Evolutionary conservation across 225 moss, liverwort and hornwort species (phyloP), one percentile per base, ranked within the genome.

Genomic region (Marchantia polymorpha): DNA sequence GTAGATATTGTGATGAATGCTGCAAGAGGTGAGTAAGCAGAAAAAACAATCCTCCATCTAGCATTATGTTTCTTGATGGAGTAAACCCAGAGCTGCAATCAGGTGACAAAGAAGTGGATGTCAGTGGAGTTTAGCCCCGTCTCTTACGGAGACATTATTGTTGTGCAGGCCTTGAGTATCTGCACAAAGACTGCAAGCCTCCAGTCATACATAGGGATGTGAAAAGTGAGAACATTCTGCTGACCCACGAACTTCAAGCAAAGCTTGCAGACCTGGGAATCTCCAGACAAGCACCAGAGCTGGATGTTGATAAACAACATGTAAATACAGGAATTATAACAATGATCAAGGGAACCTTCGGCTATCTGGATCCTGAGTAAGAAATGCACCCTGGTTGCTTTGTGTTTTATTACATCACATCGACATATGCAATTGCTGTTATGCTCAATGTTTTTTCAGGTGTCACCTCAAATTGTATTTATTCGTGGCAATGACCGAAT

Each of bases 1-100:
- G 82, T 93, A 12, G 82, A 88, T 69, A 87, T 93, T 71, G 93
- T 90, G 52, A 73, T 92, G n/a, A 89, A 93, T 77, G 86, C 92
- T 74, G 93, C 93, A 27, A 87, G 92, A 82, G 93, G 95, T 95
- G 68, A 76, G 7, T 60, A 7, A 4, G 19, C 7, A 10, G 0
- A 20, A 60, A n/a, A 17, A 22, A 60, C 7, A 16, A 22, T 2
- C 4, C 19, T 60, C 60, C 39, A 39, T 60, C 15, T 17, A 4
- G 22, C 60, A 60, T 60, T 7, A 0, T 22, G 22, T 60, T 17
- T 0, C 17, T 60, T 60, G 19, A 60, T 0, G 29, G 23, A 19
- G 23, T 8, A 9, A 25, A 29, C 11, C 7, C 30, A 27, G 10
- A 13, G 30, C 25, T 29, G 12, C 30, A 11, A 10, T 66, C 10